Evolutionary conservation across 139 green algal species (phyloP), one percentile per base, ranked within the genome.

Genomic region (Tetraselmis chui): DNA sequence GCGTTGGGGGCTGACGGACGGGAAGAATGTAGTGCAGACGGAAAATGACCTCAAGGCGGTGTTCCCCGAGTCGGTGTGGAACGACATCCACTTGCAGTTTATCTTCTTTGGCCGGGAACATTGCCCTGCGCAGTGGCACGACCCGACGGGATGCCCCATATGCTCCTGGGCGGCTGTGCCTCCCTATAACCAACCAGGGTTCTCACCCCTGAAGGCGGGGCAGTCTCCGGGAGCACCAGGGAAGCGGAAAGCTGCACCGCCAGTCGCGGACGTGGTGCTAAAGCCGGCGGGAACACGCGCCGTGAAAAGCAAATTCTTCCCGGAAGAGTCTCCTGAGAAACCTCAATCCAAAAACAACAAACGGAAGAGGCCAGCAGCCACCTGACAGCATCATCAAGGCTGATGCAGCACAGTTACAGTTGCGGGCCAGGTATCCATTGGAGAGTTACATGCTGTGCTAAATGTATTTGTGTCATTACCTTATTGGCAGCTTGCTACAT

Each of bases 31-130:
- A 31, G 93, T 96, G 84, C 91, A 96, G 80, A 95, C 94, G 11
- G 93, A 97, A 77, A 87, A 87, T 1, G 91, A 97, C 85, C 84
- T 97, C 2, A 95, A 95, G 86, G 80, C 87, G 0, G 79, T 95
- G 59, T 88, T 96, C 26, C 87, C 88, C 0, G 30, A 90, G 32
- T 23, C 81, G 0, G 81, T 45, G 2, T 97, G 93, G 93, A 88
- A 87, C 30, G 82, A 79, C 2, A 78, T 89, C 30, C 85, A 92
- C 79, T 81, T 92, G 23, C 84, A 87, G 78, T 93, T 97, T 30
- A 97, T 97, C 32, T 94, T 89, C 67, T 95, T 95, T 89, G 94
- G 94, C 0, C 87, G 94, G 1, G 88, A 97, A 81, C 86, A 96
- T 79, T 97, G 93, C 85, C 91, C 92, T 1, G 93, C 94, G 0